Conservation (phyloP, 257 asterid species). For the Solanum chiquidenum region DNA sequence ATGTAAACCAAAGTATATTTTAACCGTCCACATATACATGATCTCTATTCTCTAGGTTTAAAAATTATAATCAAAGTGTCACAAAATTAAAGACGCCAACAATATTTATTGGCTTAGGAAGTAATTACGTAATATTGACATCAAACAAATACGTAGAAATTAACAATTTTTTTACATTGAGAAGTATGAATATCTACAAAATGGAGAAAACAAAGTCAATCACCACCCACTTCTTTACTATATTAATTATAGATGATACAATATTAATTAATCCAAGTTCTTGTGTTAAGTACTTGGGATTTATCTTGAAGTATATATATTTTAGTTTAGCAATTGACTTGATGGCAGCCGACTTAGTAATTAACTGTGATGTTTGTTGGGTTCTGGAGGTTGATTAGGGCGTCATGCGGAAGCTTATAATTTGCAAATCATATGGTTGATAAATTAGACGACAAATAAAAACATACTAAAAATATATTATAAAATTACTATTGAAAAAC, state of each 20-base stretch:
- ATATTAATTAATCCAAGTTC: neutral
- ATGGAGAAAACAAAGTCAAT: neutral
- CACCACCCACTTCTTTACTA: neutral
- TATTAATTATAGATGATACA: neutral
- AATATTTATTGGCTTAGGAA: neutral
- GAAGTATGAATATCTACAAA: neutral
- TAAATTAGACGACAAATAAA: too few species aligned
- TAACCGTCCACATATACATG: neutral
- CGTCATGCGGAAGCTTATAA: too few species aligned
- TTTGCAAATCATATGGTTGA: too few species aligned
- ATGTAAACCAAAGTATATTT: neutral
- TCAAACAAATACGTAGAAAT: neutral
- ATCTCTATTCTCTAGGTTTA: neutral
- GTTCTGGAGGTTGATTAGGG: too few species aligned
- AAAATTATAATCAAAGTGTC: neutral
- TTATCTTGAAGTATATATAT: neutral
- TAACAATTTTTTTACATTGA: neutral
- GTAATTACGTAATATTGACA: neutral
- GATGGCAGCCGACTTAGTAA: neutral
- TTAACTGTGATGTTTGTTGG: neutral
- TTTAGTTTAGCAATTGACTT: neutral
- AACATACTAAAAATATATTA: too few species aligned
- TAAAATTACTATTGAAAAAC: too few species aligned
- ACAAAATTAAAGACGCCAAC: neutral
- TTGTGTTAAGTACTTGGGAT: neutral